Base-by-base conservation (phyloP, 208 protist species). In the Porcisia hertigi region DNA sequence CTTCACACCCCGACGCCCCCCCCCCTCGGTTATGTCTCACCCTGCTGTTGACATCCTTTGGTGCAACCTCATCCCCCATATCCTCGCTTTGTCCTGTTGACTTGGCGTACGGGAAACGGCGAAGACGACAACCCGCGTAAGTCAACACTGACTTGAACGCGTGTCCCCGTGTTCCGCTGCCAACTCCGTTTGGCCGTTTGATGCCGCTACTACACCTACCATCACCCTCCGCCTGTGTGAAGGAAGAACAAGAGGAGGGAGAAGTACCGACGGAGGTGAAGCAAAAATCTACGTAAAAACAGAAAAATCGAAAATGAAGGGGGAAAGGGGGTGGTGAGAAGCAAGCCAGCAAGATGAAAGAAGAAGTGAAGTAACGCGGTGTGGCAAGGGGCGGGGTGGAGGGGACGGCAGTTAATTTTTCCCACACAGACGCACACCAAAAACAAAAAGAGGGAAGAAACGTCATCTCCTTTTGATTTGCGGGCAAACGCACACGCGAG, bases 131-230 rank as follows among this genome's bases (percentile, higher is more conserved):
- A 70, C 4, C 25, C 30, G 16, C 30, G 36, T 77, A 77, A 82
- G 66, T 69, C 77, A 75, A 82, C 67, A 77, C 77, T 74, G 71
- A 70, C 77, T 77, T 82, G 66, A 82, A 82, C 66, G 64, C 8
- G 49, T 60, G 62, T 25, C 62, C 20, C 43, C 39, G 12, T 9
- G 62, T 25, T 14, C 0, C 36, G 20, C 0, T 66, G 18, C 20
- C 39, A 23, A 66, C 43, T 39, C 62, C 3, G 2, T 12, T 47
- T 45, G 62, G 39, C 14, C 11, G 2, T 3, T 25, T 45, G 39
- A 3, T 66, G 62, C 45, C 20, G 30, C 62, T 47, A 34, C 62
- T 25, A 34, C 7, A 11, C 14, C 62, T 20, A 16, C 43, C 39
- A 47, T 66, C 39, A 25, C 43, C 62, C 8, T 43, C 34, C 9